A percentile compares a stretch with the other conserved stretches of the same genome.
Conservation (phyloP, 805 yeast species). For the Pichia eremophila region DNA sequence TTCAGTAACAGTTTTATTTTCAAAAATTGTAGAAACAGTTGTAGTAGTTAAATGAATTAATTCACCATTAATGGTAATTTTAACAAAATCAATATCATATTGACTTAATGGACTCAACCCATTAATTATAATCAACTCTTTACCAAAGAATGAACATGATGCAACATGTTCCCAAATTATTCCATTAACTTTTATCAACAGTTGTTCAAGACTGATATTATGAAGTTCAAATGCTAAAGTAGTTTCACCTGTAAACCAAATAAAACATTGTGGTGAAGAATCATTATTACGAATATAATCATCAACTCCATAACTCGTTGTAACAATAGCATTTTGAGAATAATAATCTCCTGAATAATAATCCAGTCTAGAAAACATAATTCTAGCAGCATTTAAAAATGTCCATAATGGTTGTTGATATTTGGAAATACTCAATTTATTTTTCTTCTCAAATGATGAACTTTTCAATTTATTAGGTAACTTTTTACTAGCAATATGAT, state of each 20-base stretch:
- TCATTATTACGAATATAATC: constrained; percentile 13
- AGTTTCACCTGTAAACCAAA: constrained; percentile 44
- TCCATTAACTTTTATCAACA: constrained; percentile 50
- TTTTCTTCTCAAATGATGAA: constrained; percentile 14
- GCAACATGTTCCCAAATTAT: constrained; percentile 61
- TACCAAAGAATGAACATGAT: constrained; percentile 36
- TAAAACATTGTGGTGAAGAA: constrained; percentile 27
- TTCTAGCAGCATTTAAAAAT: constrained; percentile 39
- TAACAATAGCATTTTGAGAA: constrained; percentile 29
- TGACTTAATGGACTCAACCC: constrained; percentile 59
- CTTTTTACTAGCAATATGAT: background rate
- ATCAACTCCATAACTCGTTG: constrained; percentile 22
- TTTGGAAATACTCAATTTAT: constrained; percentile 13
- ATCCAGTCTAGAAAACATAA: constrained; percentile 38
- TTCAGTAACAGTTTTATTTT: constrained; percentile 25
- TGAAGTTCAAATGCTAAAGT: constrained; percentile 42
- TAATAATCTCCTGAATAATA: constrained; percentile 33
- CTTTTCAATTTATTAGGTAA: background rate
- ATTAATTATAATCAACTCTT: constrained; percentile 47
- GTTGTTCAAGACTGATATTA: constrained; percentile 33
- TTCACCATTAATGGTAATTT: constrained; percentile 24
- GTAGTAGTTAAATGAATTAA: constrained; percentile 23
- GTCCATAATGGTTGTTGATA: constrained; percentile 46
- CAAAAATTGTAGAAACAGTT: constrained; percentile 28
- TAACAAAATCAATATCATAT: constrained; percentile 45